Percentiles rank a stretch among this genome's conserved stretches.
Evolutionary conservation across 2,329 filamentous ascomycete genomes (phyloP).

Genomic region (Fusarium annulatum): DNA sequence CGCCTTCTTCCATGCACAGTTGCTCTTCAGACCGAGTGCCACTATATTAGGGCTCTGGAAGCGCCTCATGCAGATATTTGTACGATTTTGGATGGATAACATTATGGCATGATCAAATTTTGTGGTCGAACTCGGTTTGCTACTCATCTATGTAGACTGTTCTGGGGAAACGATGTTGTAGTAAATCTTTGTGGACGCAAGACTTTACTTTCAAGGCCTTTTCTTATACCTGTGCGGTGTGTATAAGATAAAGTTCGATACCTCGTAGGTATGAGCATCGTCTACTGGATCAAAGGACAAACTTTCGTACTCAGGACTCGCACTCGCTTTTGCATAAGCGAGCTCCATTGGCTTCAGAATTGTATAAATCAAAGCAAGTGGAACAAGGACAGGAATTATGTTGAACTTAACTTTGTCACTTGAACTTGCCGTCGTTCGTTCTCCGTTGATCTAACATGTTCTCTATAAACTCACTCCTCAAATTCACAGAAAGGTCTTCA

Average conservation of each 20-base stretch:
- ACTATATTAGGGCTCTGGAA: not conserved
- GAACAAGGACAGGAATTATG: not conserved
- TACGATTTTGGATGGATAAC: not conserved
- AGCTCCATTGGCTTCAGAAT: not conserved
- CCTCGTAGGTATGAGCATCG: not conserved
- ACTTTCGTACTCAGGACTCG: not conserved
- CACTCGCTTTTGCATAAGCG: not conserved
- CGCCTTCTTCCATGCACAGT: no score
- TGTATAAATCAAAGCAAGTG: not conserved
- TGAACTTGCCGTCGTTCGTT: not conserved
- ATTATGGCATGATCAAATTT: not conserved
- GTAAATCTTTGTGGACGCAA: not conserved
- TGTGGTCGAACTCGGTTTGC: not conserved
- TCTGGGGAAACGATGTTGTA: not conserved
- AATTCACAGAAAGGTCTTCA: not conserved
- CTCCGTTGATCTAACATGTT: not conserved
- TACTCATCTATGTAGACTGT: not conserved
- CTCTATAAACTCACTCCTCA: not conserved
- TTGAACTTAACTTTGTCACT: not conserved
- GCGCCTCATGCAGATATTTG: not conserved
- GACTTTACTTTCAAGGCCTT: not conserved
- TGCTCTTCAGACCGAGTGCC: not conserved
- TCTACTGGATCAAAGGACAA: no score
- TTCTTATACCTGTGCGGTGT: not conserved
- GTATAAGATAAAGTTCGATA: not conserved